Evolutionary conservation across 352 stramenopile genomes (phyloP), one percentile per base, ranked within the genome.

Genomic region (Globisporangium spiculum): DNA sequence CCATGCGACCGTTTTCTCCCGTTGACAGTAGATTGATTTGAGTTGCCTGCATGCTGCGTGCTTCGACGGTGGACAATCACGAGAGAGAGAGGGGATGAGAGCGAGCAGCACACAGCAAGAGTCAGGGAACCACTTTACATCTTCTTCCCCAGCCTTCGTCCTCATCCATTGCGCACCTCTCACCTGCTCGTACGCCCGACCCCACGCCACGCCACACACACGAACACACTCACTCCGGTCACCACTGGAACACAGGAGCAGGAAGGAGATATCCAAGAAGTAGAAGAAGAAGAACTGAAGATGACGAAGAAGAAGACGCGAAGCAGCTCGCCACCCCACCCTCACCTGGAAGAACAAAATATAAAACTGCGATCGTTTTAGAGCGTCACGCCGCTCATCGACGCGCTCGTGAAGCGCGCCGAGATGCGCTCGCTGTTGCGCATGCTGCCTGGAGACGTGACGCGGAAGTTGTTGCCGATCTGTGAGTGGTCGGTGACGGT

Each of bases 371-470:
- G 20, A 61, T 48, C 56, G 56, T 48, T 48, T 48, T 70, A 70
- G 14, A 70, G 66, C 59, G 66, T 70, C 14, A 70, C 66, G 58
- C 66, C 66, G 36, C 57, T 66, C 58, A 66, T 65, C 12, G 66
- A 70, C 58, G 66, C 30, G 26, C 57, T 65, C 53, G 50, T 66
- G 48, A 70, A 66, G 46, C 63, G 63, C 27, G 53, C 66, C 12
- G 66, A 66, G 66, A 70, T 70, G 48, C 58, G 58, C 32, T 65
- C 66, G 20, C 48, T 30, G 66, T 70, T 36, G 16, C 44, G n/a
- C 27, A 70, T 52, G 57, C 65, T 70, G 46, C 38, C n/a, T 7
- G 65, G 65, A 16, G 65, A 66, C 66, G 66, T 66, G 34, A 63
- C 38, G 36, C 58, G 66, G 12, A 64, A 52, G 64, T 64, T 41